These are phyloP conservation scores for Dysphania ambrosioides DNA, from an alignment of 148 eudicot species.

Conservation along the genomic window DNA sequence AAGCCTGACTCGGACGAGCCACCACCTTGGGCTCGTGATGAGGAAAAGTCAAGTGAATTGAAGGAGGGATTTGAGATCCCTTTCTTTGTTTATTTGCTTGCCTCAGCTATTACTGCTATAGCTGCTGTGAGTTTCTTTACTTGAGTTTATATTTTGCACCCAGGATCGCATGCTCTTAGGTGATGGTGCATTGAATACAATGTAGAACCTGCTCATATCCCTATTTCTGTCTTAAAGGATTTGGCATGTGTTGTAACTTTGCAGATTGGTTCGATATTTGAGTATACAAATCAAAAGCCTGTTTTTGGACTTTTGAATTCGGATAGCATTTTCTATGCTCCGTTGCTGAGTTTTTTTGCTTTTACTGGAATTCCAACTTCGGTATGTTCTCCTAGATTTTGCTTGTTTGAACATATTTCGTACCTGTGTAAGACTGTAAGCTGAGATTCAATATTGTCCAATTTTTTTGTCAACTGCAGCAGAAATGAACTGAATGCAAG, in stretches of 20 bases:
- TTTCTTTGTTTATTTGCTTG: constrained; percentile 74
- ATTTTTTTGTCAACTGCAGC: background rate
- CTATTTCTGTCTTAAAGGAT: background rate
- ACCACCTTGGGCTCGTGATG: constrained; percentile 92
- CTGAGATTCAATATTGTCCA: background rate
- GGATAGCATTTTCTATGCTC: constrained; percentile 85
- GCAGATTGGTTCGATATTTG: constrained; percentile 86
- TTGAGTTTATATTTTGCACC: background rate
- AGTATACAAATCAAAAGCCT: constrained; percentile 75
- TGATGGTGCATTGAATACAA: background rate
- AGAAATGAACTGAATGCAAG: background rate
- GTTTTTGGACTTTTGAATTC: constrained; percentile 77
- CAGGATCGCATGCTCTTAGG: background rate
- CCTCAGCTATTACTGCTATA: constrained; percentile 91
- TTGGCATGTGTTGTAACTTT: constrained; percentile 5
- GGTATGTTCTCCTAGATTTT: constrained; percentile 39
- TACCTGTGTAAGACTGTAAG: background rate
- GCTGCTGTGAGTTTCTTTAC: constrained; percentile 59
- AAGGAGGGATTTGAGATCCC: constrained; percentile 54
- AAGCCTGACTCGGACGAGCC: constrained; percentile 80
- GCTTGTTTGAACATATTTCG: background rate
- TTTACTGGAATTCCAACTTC: constrained; percentile 87
- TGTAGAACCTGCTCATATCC: background rate
- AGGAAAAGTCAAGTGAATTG: constrained; percentile 35
- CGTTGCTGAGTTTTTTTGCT: constrained; percentile 83